These are phyloP conservation scores for Umbellularia californica DNA, from an alignment of 164 flowering plant species.

Conservation along the genomic window DNA sequence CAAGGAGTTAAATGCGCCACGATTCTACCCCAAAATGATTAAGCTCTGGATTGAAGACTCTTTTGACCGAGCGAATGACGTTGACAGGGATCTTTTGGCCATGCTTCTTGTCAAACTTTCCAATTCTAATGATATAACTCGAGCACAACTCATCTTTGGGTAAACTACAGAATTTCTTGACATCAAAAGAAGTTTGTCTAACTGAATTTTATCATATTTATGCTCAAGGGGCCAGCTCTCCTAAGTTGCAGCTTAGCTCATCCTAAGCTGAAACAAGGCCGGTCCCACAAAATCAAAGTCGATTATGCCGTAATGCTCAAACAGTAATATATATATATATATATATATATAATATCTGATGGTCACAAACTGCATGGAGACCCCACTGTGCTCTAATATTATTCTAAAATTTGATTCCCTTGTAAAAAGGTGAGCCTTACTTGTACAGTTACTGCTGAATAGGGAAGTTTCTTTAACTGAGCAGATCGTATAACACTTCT, in stretches of 20 bases:
- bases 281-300: too few relatives aligned
- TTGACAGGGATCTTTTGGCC: slow-evolving; percentile 62
- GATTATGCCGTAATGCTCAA: too few relatives aligned
- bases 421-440: neutral
- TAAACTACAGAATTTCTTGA: slow-evolving; percentile 15
- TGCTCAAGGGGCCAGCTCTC: too few relatives aligned
- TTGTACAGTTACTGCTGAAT: neutral
- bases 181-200: neutral
- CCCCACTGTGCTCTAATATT: neutral
- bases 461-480: neutral
- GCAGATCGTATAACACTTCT: neutral
- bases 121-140: slow-evolving; percentile 42
- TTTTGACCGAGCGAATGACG: slow-evolving; percentile 75
- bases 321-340: neutral
- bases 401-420: neutral
- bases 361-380: neutral
- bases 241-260: too few relatives aligned
- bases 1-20: slow-evolving; percentile 65
- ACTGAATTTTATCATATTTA: slow-evolving; percentile 15
- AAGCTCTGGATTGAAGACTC: slow-evolving; percentile 65
- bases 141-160: slow-evolving; percentile 56
- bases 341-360: too few relatives aligned
- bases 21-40: slow-evolving; percentile 71
- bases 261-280: too few relatives aligned
- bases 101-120: slow-evolving; percentile 62